Base-by-base conservation (phyloP, 768 basidiomycete species). In the Kwoniella dendrophila region DNA sequence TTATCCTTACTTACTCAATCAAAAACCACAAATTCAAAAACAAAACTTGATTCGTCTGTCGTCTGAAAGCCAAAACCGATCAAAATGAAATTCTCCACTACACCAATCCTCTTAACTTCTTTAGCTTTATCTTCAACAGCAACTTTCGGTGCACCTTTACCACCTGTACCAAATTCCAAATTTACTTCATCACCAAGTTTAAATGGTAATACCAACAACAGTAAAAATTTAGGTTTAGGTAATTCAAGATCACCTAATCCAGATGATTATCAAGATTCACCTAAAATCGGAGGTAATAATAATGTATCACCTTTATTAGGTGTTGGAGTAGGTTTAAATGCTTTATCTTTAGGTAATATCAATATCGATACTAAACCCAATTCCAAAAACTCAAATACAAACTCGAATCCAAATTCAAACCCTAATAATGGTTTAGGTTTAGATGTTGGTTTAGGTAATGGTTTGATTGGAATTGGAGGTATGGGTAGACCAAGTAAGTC, bases 41-140 rank as follows among this genome's bases (percentile, higher is more conserved):
- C n/a, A n/a, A n/a, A n/a, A n/a, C n/a, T n/a, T n/a, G n/a, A n/a
- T n/a, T n/a, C n/a, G n/a, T n/a, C n/a, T n/a, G n/a, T n/a, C n/a
- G n/a, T n/a, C n/a, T n/a, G n/a, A n/a, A n/a, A n/a, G 26, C 26
- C 48, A 50, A 50, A 8, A 27, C 11, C 50, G 5, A 11, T 11
- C 66, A 64, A 4, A 2, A 72, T 72, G 70, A 72, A 72, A 55
- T 62, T 72, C 67, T 55, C 70, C 27, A 65, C 70, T 14, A 66
- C 64, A n/a, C 65, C 70, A 11, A 59, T 72, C 51, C 45, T 72
- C 12, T 59, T 72, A 47, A 63, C 67, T 22, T 63, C 58, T 29
- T 59, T 68, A n/a, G 64, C 66, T 33, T 44, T 66, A 18, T 54
- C 52, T 6, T 67, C 64, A 47, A 57, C 53, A 11, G 54, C 66